phyloP scores from a whole-genome alignment of 495 filamentous ascomycete genomes.

The Talaromyces trachyspermus region DNA sequence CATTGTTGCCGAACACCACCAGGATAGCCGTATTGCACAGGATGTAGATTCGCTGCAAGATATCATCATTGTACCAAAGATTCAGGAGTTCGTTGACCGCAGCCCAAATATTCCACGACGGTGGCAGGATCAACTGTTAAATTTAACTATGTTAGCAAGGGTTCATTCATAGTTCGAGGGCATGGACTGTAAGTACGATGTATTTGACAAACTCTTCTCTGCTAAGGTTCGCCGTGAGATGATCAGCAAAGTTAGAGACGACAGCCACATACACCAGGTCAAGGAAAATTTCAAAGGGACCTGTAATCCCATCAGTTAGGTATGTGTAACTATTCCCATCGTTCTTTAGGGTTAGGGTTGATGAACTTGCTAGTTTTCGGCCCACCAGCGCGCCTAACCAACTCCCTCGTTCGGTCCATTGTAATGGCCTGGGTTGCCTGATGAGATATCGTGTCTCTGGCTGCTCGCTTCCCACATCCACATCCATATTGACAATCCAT shows the following conservation, averaged over 20 bases:
- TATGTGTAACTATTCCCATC: background rate
- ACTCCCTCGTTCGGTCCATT: background rate
- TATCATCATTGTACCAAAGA: background rate
- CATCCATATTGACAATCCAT: background rate
- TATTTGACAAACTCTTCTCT: background rate
- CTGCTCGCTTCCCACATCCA: background rate
- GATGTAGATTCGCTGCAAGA: background rate
- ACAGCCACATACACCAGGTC: background rate
- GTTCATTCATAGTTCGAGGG: background rate
- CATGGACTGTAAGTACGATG: background rate
- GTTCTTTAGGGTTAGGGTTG: background rate
- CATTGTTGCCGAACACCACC: background rate
- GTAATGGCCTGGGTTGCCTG: conserved; percentile 2
- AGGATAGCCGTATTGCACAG: background rate
- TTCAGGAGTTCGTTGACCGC: background rate
- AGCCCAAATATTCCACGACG: background rate
- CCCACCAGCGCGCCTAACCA: background rate
- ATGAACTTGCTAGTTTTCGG: conserved; percentile 1
- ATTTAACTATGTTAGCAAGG: background rate
- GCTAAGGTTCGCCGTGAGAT: conserved; percentile 2
- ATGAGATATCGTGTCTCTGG: background rate
- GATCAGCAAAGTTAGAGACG: background rate
- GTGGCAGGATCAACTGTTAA: background rate
- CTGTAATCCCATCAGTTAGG: background rate
- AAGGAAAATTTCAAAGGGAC: background rate